Evolutionary conservation across 495 filamentous ascomycete genomes (phyloP).

Genomic region (Hyaloscypha finlandica): DNA sequence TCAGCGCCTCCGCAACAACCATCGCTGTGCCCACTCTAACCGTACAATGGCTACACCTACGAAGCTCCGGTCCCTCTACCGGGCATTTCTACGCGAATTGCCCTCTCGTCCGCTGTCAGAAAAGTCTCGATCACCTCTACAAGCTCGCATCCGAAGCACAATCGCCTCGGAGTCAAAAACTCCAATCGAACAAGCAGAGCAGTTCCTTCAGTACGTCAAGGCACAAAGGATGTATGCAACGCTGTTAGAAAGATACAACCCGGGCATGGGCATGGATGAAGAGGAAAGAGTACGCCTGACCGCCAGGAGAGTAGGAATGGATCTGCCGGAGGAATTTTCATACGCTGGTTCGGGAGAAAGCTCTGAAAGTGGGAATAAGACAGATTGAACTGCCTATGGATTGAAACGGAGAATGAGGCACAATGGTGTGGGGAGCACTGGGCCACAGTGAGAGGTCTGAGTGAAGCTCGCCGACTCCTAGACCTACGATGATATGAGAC

Average conservation of each 20-base stretch:
- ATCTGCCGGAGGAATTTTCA: constrained; percentile 65
- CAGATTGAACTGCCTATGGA: constrained; percentile 7
- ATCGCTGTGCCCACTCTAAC: background rate
- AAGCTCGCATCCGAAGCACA: constrained; percentile 57
- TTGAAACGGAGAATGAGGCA: background rate
- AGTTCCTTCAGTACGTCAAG: constrained; percentile 75
- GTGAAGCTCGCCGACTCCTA: background rate
- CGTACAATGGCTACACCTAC: constrained; percentile 38
- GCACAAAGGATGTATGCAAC: constrained; percentile 81
- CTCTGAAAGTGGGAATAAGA: constrained; percentile 14
- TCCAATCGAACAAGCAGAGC: constrained; percentile 62
- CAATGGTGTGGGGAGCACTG: background rate
- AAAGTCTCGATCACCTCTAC: constrained; percentile 53
- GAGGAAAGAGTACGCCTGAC: constrained; percentile 83
- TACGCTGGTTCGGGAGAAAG: constrained; percentile 5
- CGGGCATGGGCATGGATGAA: constrained; percentile 79
- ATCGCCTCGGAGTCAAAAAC: constrained; percentile 42
- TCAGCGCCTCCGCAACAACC: constrained; percentile 12
- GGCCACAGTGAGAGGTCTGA: background rate
- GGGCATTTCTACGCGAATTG: constrained; percentile 86
- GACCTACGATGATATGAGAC: background rate
- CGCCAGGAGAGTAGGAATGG: constrained; percentile 84
- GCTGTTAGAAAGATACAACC: constrained; percentile 89
- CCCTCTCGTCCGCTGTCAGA: constrained; percentile 63
- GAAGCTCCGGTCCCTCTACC: constrained; percentile 78